Evolutionary conservation across 1,139 yeast species (phyloP), one percentile per base, ranked within the genome.

Genomic region (Nakaseomyces kungkrabaensis): DNA sequence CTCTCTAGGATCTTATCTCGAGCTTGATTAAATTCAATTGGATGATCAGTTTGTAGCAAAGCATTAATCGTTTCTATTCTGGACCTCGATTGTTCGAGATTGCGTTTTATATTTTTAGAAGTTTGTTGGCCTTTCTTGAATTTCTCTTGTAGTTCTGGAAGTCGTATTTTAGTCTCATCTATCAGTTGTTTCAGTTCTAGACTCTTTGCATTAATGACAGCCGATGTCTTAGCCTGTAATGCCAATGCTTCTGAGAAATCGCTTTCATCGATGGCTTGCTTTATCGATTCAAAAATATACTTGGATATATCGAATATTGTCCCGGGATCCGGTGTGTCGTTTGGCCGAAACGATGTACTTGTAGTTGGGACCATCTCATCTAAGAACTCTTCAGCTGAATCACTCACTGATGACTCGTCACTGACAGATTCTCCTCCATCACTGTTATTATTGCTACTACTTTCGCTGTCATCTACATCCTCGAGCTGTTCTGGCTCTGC

Each of bases 1-100:
- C 66, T 55, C 38, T 63, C 68, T 24, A 61, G 25, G 10, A 62
- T 56, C 46, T 59, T 60, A 25, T 63, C 67, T 42, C 59, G 55
- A 3, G 67, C 66, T 44, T 60, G 63, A 43, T 58, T 62, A 43
- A 58, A 62, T 47, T 65, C 68, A 25, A 65, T 65, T 3, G 68
- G 67, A 43, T 54, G 58, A 22, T 57, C 56, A 6, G 59, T 55
- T 24, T 59, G 51, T 22, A 65, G 48, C 4, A 48, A 49, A 27
- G 51, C 53, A 46, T 57, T 59, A 11, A 65, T 50, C 25, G 47
- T 47, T 9, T 54, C 55, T n/a, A 63, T 57, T 33, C 53, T 57
- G 7, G 50, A 51, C 40, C 53, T 50, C 5, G 61, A 49, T 24
- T 54, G 49, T 26, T 50, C 52, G 34, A 65, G 44, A 45, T 62